Evolutionary conservation across 2,329 filamentous ascomycete species (phyloP), one percentile per base, ranked within the genome.

Genomic region (Ophiostoma ips): DNA sequence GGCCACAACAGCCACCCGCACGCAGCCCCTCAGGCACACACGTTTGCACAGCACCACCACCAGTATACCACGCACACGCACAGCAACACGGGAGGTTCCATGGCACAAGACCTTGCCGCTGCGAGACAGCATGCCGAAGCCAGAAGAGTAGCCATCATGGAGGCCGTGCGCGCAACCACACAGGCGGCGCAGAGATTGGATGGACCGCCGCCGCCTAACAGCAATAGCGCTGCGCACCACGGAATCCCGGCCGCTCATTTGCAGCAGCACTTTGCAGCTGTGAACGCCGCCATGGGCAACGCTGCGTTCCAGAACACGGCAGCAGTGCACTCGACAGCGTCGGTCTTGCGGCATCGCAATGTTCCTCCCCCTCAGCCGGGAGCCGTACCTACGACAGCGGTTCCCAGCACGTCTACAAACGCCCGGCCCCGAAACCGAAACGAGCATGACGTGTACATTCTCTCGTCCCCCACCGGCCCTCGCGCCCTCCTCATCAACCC

Each of bases 381-480:
- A 9, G 6, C 37, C 8, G 13, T 18, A 13, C 37, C 37, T 2
- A 21, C 37, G 5, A 21, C n/a, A n/a, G n/a, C 11, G 37, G 37
- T 8, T 21, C 37, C 21, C 18, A 24, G 37, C 37, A 24, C 37
- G 15, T 24, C 19, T 24, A 21, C 21, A 10, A 30, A 41, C 19
- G 24, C 4, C 2, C 24, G 15, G 11, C 24, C 24, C 11, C 6
- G 16, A 43, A 16, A 24, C 38, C 11, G 59, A 28, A 28, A 60
- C 31, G 64, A 64, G 21, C 66, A 71, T 0, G 72, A 77, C 52
- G 74, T 81, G 2, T 82, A 81, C 55, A 72, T 83, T 21, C 60
- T 83, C 7, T 75, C 71, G 15, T 81, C 79, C 0, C 77, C 78
- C 0, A 68, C 69, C 38, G 79, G 79, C 1, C 79, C 78, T 1